A percentile compares a stretch with the other conserved stretches of the same genome.
Evolutionary conservation across 495 filamentous ascomycete species (phyloP).

Genomic region (Trichoderma reesei): DNA sequence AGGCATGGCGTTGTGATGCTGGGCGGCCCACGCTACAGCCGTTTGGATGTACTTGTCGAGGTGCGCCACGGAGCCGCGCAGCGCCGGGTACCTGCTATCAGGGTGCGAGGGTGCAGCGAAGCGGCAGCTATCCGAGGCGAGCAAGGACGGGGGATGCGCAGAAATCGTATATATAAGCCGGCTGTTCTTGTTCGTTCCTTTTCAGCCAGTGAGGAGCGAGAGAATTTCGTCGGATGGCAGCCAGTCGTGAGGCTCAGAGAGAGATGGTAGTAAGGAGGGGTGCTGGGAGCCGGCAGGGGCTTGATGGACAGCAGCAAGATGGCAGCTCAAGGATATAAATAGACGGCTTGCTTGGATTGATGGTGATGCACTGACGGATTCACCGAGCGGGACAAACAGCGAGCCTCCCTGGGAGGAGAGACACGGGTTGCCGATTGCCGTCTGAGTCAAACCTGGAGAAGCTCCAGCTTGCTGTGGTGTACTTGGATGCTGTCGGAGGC

Average conservation of each 20-base stretch:
- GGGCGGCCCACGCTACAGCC: not conserved
- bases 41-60: not conserved
- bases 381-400: not conserved
- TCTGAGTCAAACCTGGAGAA: no score
- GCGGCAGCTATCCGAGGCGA: no score
- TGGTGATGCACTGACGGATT: not conserved
- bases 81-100: not conserved
- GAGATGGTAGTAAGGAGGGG: not conserved
- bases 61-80: not conserved
- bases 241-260: not conserved
- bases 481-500: not conserved
- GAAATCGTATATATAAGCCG: no score
- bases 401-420: not conserved
- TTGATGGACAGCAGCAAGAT: not conserved
- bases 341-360: no score
- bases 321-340: not conserved
- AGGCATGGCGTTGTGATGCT: no score
- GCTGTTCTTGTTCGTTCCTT: no score
- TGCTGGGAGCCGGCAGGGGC: not conserved
- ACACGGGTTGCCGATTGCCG: not conserved
- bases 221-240: not conserved
- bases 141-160: no score
- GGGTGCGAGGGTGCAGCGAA: no score
- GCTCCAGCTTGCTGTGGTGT: no score
- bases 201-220: not conserved